Evolutionary conservation across 2,329 filamentous ascomycete species (phyloP), one percentile per base, ranked within the genome.

Genomic region (Leptosphaerulina australis): DNA sequence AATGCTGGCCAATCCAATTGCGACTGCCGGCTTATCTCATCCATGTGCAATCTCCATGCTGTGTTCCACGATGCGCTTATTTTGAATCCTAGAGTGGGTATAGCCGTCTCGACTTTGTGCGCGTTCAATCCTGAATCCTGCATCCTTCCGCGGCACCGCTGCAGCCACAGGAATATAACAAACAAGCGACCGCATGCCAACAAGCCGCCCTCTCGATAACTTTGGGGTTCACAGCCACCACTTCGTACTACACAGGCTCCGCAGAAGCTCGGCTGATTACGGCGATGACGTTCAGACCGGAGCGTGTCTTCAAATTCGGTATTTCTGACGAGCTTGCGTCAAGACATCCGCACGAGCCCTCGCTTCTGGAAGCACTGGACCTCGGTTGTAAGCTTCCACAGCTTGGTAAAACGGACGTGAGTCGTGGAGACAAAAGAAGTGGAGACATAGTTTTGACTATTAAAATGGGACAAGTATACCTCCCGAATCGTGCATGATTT

Each of bases 51-150:
- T 24, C 18, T 36, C 45, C 45, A 41, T 31, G 37, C 17, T 17
- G 25, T 15, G 44, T 41, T 15, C 36, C 44, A 41, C 36, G 30
- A 40, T 40, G 29, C 12, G n/a, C 43, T 4, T 48, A 22, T 5
- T 29, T 29, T 44, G 45, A 41, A 28, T 41, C 45, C 29, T 24
- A 20, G 14, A 17, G 8, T 11, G 30, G 8, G 20, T 24, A 48
- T 41, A 31, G 37, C 25, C 31, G 45, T 48, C 41, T 48, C 37
- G 38, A 48, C 31, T 31, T 29, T 31, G 41, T 36, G 34, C 35
- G 44, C 22, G 36, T 15, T n/a, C n/a, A n/a, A 22, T 34, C 15
- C 21, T 34, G n/a, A 18, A 33, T 46, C 34, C 26, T 34, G 28
- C 37, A 40, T 41, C 25, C 37, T 22, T 36, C 37, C 37, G 30